These are phyloP conservation scores for Talaromyces stipitatus DNA, from an alignment of 495 filamentous ascomycete genomes.

Conservation along the genomic window DNA sequence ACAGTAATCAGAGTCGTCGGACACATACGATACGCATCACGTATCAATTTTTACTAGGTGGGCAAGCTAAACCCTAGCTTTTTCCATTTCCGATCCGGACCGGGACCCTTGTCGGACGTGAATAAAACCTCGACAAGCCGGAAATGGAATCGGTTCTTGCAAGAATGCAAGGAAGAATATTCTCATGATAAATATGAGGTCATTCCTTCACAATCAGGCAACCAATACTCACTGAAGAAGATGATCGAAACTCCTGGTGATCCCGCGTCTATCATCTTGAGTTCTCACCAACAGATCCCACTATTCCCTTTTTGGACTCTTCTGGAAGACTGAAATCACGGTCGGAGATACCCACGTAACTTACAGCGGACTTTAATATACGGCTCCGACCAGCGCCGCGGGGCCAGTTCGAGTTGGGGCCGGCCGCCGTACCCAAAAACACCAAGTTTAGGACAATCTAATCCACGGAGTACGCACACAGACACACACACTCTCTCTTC, in stretches of 20 bases:
- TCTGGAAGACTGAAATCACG: neutral
- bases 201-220: too few relatives aligned
- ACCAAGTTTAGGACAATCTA: neutral
- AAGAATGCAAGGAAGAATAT: neutral
- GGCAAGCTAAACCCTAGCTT: neutral
- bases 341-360: neutral
- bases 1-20: neutral
- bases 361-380: too few relatives aligned
- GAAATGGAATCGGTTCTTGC: neutral
- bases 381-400: neutral
- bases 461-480: too few relatives aligned
- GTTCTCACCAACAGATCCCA: neutral
- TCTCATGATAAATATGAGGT: neutral
- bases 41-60: neutral
- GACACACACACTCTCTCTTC: too few relatives aligned
- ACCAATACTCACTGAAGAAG: too few relatives aligned
- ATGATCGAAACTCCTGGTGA: too few relatives aligned
- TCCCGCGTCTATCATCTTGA: too few relatives aligned
- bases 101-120: neutral
- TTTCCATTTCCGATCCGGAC: neutral
- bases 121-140: neutral
- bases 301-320: neutral
- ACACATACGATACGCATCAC: neutral
- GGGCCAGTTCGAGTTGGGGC: neutral
- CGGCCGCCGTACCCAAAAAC: neutral